Evolutionary conservation across 176 grass and related monocot species (phyloP), one percentile per base, ranked within the genome.

Genomic region (Triticum timopheevii): DNA sequence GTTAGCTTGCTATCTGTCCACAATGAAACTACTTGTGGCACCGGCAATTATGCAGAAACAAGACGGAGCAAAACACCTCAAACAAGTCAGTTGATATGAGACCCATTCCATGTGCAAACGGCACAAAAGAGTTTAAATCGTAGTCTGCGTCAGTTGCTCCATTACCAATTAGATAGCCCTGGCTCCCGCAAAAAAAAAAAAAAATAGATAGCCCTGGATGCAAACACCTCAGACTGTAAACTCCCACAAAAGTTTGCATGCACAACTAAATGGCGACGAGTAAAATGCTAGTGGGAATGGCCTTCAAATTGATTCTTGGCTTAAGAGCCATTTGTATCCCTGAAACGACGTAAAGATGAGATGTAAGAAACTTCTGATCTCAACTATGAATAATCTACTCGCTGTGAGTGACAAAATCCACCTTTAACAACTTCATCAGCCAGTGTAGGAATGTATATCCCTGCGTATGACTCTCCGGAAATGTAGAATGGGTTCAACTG

Each of bases 111-210:
- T 87, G 90, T 6, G 93, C 90, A 90, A 94, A 98, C 58, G 93
- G 93, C 34, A 98, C 96, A 88, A 96, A 94, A 13, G 96, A 91
- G 88, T 96, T 91, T 1, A 56, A 78, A 88, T 98, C 96, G 8
- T 89, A 94, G 24, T 89, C 65, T 0, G 1, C 0, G 82, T 98
- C 92, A 30, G 92, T 85, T 19, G 20, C 84, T 62, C 84, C 88
- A 88, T 98, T 98, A 42, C 93, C 96, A 73, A 98, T 91, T 59
- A 98, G 88, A 89, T 95, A 95, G 54, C 96, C 96, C 93, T 98
- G 87, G 47, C 33, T 33, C 33, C 33, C 33, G 31, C 31, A 31
- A 31, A 33, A 33, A 33, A 33, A 3, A 33, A 33, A 33, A 3
- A 3, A 72, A 98, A 90, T 58, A 98, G 88, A 89, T 95, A 95